These are phyloP conservation scores for Bipolaris gigantea DNA, from an alignment of 2,329 filamentous ascomycete species.

Conservation along the genomic window DNA sequence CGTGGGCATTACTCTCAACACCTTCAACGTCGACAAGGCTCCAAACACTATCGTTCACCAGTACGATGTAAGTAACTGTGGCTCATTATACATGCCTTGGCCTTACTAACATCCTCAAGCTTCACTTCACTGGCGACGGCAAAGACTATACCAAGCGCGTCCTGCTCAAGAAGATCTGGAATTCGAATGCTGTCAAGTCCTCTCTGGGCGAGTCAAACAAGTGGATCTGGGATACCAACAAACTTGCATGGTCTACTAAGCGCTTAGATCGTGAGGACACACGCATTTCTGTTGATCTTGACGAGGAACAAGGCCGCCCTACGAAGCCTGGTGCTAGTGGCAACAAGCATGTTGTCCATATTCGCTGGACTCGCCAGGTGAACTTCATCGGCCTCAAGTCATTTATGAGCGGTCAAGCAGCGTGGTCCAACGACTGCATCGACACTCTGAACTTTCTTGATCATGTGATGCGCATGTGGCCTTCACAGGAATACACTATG, in stretches of 20 bases:
- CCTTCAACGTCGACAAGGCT: constrained; percentile 68
- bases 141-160: constrained; percentile 60
- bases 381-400: constrained; percentile 65
- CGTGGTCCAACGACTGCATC: constrained; percentile 60
- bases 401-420: constrained; percentile 65
- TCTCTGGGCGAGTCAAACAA: constrained; percentile 50
- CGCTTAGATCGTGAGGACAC: constrained; percentile 34
- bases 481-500: constrained; percentile 65
- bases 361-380: constrained; percentile 68
- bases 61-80: constrained; percentile 70
- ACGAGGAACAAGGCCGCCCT: constrained; percentile 58
- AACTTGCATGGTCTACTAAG: constrained; percentile 71
- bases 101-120: constrained; percentile 49
- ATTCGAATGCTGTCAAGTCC: constrained; percentile 61
- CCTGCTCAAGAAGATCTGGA: constrained; percentile 77
- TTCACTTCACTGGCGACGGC: constrained; percentile 63
- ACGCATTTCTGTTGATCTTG: constrained; percentile 68
- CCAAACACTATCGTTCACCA: constrained; percentile 70
- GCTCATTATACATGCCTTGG: background rate
- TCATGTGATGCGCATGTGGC: constrained; percentile 80
- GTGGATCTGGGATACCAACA: constrained; percentile 81
- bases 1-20: constrained; percentile 63
- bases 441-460: constrained; percentile 90
- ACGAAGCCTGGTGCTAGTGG: constrained; percentile 23
- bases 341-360: constrained; percentile 62